Conservation (phyloP, 768 basidiomycete genomes). For the Agrocybe pediades region DNA sequence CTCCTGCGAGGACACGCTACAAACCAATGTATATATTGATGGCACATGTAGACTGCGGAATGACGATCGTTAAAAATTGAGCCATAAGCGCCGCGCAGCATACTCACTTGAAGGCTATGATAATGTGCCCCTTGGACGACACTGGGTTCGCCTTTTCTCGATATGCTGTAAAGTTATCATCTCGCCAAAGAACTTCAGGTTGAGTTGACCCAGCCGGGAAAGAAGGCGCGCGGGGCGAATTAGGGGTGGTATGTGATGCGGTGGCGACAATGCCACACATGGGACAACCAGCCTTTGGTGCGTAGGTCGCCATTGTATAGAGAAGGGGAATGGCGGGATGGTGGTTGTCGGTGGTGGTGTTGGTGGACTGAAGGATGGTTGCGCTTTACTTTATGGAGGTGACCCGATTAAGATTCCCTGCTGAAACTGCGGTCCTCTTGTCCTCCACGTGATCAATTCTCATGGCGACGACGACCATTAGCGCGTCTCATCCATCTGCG, state of each 20-base stretch:
- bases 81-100: constrained; percentile 1
- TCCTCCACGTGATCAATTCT: constrained; percentile 21
- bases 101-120: constrained; percentile 76
- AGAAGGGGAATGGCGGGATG: not conserved
- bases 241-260: constrained; percentile 44
- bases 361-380: no score
- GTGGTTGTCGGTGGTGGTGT: not conserved
- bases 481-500: constrained; percentile 5
- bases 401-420: not conserved
- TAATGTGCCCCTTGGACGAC: constrained; percentile 71
- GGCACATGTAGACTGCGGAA: constrained; percentile 71
- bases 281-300: constrained; percentile 70
- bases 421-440: not conserved
- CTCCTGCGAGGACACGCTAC: constrained; percentile 35
- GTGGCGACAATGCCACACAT: constrained; percentile 73
- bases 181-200: constrained; percentile 71
- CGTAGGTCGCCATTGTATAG: constrained; percentile 53
- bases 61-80: constrained; percentile 1
- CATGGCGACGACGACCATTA: constrained; percentile 17
- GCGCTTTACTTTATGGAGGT: no score
- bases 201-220: constrained; percentile 48
- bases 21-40: constrained; percentile 71
- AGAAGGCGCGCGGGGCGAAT: constrained; percentile 46
- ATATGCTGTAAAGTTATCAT: constrained; percentile 78
- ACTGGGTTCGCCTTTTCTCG: constrained; percentile 70